Base-by-base conservation (phyloP, 179 eudicot species). In the Carnegiea gigantea region DNA sequence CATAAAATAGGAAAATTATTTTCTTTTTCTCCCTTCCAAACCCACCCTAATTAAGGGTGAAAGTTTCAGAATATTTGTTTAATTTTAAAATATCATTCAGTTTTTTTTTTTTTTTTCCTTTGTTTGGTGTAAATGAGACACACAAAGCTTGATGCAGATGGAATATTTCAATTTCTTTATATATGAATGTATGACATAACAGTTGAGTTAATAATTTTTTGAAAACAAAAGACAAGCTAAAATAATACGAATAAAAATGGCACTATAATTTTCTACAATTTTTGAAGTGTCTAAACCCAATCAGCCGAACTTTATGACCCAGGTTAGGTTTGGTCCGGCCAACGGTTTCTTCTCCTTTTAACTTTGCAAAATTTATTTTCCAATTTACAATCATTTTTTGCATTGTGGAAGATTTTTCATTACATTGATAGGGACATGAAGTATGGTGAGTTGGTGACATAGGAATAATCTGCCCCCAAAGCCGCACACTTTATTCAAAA, bases 321-420 rank as follows among this genome's bases (percentile, higher is more conserved):
- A 48, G 12, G 7, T 59, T 82, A 70, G 77, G 81, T 70, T 77
- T 72, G 28, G 78, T 78, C 70, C 9, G 64, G 53, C 81, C 84
- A 82, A 82, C 81, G 9, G 20, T 60, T 46, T 43, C 23, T 60
- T 5, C 68, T 76, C 70, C 46, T 40, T 70, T 18, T 44, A 15
- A 14, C 20, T 6, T 28, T 12, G 53, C 26, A 8, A 36, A 65
- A 54, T 67, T 76, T 10, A 57, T 77, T 82, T 30, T 57, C 40
- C 44, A 38, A 28, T 26, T 28, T 67, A 67, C 40, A 67, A 67
- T 67, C 40, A 67, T 67, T 67, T 40, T 57, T 30, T 59, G 28
- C 70, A 40, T 30, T 26, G 24, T 18, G 14, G n/a, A 57, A 26
- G 65, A 60, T 21, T 64, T 80, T 70, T 28, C 3, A 73, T 73